Base-by-base conservation (phyloP, 2,329 filamentous ascomycete genomes). In the Epichloe sylvatica region DNA sequence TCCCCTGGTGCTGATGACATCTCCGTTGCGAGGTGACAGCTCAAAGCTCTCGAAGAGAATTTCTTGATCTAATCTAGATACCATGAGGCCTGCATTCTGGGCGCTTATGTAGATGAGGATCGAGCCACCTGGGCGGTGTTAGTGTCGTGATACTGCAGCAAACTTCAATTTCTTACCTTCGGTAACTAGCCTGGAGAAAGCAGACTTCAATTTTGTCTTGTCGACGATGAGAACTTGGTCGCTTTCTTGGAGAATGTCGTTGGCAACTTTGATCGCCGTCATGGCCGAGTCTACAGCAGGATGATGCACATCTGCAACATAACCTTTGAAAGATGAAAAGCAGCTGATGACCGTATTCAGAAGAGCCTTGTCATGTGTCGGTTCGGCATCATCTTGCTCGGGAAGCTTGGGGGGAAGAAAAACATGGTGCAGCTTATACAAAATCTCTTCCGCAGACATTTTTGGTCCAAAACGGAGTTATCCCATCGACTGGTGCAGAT, bases 11-110 rank as follows among this genome's bases (percentile, higher is more conserved):
- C 41, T 17, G 37, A 62, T 60, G 2, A 64, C 61, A 1, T 52
- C 54, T 0, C 43, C 0, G 43, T 67, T 65, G 1, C 39, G 23
- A 0, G 65, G 58, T 0, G 59, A 61, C 0, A 69, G 47, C 43
- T 70, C 67, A 42, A 68, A 68, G 1, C 59, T 47, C 40, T 69
- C 62, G 38, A 68, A 56, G 1, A 54, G 30, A 13, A 65, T 47
- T 4, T 45, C 49, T 4, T 53, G n/a, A 2, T 34, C 34, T 4
- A 35, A 19, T 23, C 51, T 35, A 34, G 23, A 39, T 17, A 60
- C 34, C 30, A 67, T 56, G 2, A 69, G 30, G 0, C 61, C 67
- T 0, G 64, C 63, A 46, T 70, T 70, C 50, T 70, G 67, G 2
- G 52, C 55, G 4, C 46, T 36, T n/a, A 69, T 47, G 35, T 64